Evolutionary conservation across 192 early-diverging fungal species (phyloP).

Genomic region (Phycomyces nitens): DNA sequence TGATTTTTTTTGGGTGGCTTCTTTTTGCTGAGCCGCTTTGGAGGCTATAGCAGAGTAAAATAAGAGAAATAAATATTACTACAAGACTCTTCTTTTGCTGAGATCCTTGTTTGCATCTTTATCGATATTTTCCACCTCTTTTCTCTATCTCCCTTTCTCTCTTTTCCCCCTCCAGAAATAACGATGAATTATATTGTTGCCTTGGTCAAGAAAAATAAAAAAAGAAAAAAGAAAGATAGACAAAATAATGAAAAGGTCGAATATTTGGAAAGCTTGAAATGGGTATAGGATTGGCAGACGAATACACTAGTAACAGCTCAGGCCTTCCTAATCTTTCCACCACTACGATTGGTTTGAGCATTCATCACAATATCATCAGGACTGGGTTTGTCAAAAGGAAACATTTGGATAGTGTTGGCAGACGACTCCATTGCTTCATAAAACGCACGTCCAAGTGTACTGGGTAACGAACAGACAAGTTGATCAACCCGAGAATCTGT

Average conservation of each 20-base stretch:
- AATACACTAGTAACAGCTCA: constrained; percentile 1
- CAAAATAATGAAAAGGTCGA: not conserved
- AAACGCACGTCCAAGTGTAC: constrained; percentile 4
- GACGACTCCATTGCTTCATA: constrained; percentile 17
- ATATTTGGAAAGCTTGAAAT: not conserved
- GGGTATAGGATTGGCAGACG: not conserved
- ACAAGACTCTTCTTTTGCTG: not conserved
- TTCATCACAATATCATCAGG: constrained; percentile 76
- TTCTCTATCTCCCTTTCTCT: too few relatives aligned
- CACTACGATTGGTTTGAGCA: constrained; percentile 48
- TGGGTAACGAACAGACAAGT: constrained; percentile 1
- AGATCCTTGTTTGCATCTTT: too few relatives aligned
- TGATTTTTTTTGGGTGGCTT: constrained; percentile 11
- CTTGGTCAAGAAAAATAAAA: constrained; percentile 3
- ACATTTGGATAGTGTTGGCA: constrained; percentile 27
- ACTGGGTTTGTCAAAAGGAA: constrained; percentile 76
- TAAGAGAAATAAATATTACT: constrained; percentile 3
- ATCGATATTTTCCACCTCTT: too few relatives aligned
- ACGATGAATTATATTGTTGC: constrained; percentile 1
- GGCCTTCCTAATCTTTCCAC: constrained; percentile 8
- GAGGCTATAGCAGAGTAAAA: constrained; percentile 10
- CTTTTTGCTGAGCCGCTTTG: constrained; percentile 6
- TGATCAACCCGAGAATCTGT: not conserved
- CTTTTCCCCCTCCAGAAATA: not conserved
- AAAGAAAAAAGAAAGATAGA: constrained; percentile 1